Evolutionary conservation across 179 eudicot genomes (phyloP).

Genomic region (Heliamphora pulchella): DNA sequence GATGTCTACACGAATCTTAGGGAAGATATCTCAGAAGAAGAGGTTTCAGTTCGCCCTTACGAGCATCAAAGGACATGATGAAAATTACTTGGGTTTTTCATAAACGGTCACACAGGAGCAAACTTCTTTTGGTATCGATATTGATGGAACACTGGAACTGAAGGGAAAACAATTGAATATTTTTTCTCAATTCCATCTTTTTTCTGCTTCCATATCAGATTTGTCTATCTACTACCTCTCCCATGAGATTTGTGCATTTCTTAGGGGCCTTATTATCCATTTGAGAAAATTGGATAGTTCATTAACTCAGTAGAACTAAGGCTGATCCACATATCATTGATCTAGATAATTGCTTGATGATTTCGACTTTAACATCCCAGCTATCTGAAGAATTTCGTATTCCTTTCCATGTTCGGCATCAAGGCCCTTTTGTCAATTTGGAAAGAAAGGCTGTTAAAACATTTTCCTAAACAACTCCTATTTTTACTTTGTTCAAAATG

Average conservation of each 20-base stretch:
- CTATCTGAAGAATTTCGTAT: background rate
- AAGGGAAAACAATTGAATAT: background rate
- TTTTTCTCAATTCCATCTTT: background rate
- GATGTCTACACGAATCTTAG: too few species aligned
- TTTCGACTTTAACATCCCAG: background rate
- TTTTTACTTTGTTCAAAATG: too few species aligned
- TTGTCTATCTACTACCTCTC: background rate
- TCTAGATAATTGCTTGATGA: background rate
- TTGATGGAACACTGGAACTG: background rate
- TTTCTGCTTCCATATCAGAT: too few species aligned
- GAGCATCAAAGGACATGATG: too few species aligned
- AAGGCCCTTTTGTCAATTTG: background rate
- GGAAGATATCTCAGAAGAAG: too few species aligned
- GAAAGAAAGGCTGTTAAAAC: too few species aligned
- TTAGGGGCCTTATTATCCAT: too few species aligned
- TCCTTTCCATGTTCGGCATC: background rate
- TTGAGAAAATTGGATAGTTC: background rate
- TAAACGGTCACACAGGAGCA: background rate
- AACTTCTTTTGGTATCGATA: background rate
- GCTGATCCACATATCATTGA: background rate
- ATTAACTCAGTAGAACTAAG: background rate
- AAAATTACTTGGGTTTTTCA: slow-evolving; percentile 16
- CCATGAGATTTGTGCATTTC: background rate
- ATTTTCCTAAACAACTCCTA: too few species aligned
- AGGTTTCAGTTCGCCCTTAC: too few species aligned